Percentiles rank a stretch among this genome's conserved stretches.
Conservation (phyloP, 441 rosid genomes). For the Heliophila coronopifolia region DNA sequence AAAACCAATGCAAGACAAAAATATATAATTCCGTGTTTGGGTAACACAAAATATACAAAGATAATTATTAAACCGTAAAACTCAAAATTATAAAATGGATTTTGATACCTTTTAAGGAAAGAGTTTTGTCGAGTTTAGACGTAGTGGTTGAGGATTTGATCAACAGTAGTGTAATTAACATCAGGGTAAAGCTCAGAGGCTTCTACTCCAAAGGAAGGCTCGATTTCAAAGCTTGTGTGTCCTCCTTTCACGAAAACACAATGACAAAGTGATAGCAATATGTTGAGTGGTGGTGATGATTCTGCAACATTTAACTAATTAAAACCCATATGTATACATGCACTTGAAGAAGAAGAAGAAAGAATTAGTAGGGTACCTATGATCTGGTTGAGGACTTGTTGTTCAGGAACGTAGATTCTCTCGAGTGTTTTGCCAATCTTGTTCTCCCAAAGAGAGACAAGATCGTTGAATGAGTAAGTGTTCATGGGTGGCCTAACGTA, state of each 20-base stretch:
- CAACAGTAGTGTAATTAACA: conserved; percentile 51
- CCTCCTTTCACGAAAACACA: conserved; percentile 51
- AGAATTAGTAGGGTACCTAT: conserved; percentile 31
- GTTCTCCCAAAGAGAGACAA: conserved; percentile 56
- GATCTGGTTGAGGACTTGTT: conserved; percentile 46
- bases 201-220: conserved; percentile 52
- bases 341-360: not conserved
- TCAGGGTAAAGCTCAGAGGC: conserved; percentile 65
- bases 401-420: conserved; percentile 45
- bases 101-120: too few relatives aligned
- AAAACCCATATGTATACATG: too few relatives aligned
- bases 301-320: too few relatives aligned
- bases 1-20: not conserved
- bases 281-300: conserved; percentile 33
- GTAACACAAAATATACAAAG: not conserved
- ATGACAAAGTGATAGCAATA: conserved; percentile 41
- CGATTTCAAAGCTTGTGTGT: conserved; percentile 46
- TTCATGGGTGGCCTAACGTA: conserved; percentile 48
- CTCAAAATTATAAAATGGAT: not conserved
- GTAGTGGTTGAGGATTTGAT: conserved; percentile 43
- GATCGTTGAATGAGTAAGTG: conserved; percentile 45
- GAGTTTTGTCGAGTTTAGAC: conserved; percentile 5
- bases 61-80: not conserved
- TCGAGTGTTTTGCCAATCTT: conserved; percentile 48
- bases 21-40: not conserved